Conservation (phyloP, 2,329 filamentous ascomycete species). For the Balansia obtecta region DNA sequence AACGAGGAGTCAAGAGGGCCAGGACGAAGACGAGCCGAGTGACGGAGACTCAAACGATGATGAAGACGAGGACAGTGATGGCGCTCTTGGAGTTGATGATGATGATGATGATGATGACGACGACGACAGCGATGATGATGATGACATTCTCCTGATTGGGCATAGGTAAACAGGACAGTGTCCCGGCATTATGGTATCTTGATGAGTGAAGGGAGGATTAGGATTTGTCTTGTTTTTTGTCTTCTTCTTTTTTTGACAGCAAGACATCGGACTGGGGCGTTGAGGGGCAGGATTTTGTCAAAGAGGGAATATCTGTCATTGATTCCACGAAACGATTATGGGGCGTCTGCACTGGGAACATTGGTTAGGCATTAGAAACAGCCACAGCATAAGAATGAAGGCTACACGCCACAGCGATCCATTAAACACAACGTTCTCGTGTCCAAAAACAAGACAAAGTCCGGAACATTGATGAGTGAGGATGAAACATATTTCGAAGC, state of each 20-base stretch:
- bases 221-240: too few species aligned
- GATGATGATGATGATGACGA: constrained; percentile 31
- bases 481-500: too few species aligned
- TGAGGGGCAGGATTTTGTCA: background rate
- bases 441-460: background rate
- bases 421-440: background rate
- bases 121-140: constrained; percentile 31
- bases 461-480: too few species aligned
- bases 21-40: constrained; percentile 31
- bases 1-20: constrained; percentile 20
- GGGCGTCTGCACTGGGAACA: background rate
- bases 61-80: constrained; percentile 27
- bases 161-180: constrained; percentile 26
- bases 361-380: too few species aligned
- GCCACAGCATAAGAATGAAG: background rate
- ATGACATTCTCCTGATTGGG: constrained; percentile 37
- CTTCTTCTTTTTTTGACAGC: background rate
- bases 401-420: background rate
- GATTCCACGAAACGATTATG: background rate
- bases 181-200: background rate
- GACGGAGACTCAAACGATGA: constrained; percentile 35
- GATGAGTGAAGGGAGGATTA: background rate
- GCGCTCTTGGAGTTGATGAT: constrained; percentile 29
- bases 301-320: background rate
- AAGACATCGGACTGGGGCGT: background rate